These are phyloP conservation scores for Penicillium manginii DNA, from an alignment of 495 filamentous ascomycete species.

Conservation along the genomic window DNA sequence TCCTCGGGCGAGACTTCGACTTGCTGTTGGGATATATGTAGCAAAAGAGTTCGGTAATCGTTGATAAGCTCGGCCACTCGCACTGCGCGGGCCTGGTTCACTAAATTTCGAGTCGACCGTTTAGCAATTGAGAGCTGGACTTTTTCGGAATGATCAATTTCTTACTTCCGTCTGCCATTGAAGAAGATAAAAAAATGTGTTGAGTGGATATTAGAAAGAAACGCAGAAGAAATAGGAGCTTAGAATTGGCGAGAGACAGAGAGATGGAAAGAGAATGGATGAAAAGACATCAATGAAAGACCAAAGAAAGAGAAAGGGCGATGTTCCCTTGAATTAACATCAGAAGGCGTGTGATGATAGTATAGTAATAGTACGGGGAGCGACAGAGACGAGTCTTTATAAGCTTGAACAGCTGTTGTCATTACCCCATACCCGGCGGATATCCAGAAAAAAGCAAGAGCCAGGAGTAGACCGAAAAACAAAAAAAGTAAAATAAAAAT, in stretches of 20 bases:
- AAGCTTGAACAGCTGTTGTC: conserved; percentile 17
- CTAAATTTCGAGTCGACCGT: conserved; percentile 44
- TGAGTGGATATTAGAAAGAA: conserved; percentile 21
- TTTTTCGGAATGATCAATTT: conserved; percentile 3
- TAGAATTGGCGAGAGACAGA: not conserved
- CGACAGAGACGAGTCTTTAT: conserved; percentile 17
- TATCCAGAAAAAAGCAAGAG: conserved; percentile 7
- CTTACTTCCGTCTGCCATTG: conserved; percentile 65
- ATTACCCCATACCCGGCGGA: conserved; percentile 27
- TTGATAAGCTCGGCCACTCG: conserved; percentile 82
- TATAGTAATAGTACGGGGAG: conserved; percentile 5
- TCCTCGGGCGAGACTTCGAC: conserved; percentile 63
- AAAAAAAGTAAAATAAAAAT: conserved; percentile 9
- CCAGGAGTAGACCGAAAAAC: not conserved
- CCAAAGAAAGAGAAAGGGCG: conserved; percentile 12
- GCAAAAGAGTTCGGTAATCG: conserved; percentile 82
- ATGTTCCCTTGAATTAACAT: not conserved
- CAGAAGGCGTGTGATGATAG: not conserved
- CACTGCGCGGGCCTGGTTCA: conserved; percentile 80
- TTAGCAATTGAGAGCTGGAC: conserved; percentile 9
- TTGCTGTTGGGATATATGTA: conserved; percentile 74
- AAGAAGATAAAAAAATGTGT: conserved; percentile 1
- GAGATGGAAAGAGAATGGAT: conserved; percentile 7
- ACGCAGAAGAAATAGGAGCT: conserved; percentile 1
- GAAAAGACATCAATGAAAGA: conserved; percentile 15